Evolutionary conservation across 257 asterid genomes (phyloP).

Genomic region (Leptodermis oblonga): DNA sequence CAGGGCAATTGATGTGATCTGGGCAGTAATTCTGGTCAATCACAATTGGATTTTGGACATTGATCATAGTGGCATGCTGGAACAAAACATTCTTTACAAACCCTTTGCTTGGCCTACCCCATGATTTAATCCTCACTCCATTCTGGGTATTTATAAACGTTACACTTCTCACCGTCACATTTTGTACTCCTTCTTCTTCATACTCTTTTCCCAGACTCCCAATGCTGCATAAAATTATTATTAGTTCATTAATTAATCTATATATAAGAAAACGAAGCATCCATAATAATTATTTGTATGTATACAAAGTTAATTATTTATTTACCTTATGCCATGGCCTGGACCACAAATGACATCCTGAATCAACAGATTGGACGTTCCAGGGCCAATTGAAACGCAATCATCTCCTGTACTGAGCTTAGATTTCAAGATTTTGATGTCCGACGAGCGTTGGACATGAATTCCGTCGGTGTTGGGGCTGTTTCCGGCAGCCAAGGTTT

Average conservation of each 20-base stretch:
- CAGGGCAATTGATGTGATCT: constrained; percentile 35
- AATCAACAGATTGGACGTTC: constrained; percentile 24
- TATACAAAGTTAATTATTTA: too few species aligned
- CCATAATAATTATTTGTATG: too few species aligned
- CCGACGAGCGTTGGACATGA: constrained; percentile 30
- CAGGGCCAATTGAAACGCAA: constrained; percentile 33
- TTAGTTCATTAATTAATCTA: too few species aligned
- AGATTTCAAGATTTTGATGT: constrained; percentile 20
- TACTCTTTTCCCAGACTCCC: constrained; percentile 53
- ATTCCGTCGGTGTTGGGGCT: constrained; percentile 37
- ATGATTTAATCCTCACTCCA: constrained; percentile 55
- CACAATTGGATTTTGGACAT: constrained; percentile 58
- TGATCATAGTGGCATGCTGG: constrained; percentile 44
- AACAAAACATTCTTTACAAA: constrained; percentile 42
- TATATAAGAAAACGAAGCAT: too few species aligned
- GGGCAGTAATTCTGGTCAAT: constrained; percentile 76
- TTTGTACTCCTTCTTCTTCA: constrained; percentile 49
- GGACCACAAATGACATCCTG: constrained; percentile 30
- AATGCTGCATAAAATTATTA: constrained; percentile 50
- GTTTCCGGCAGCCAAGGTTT: constrained; percentile 20
- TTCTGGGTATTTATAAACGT: constrained; percentile 41
- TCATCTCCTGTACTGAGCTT: constrained; percentile 34
- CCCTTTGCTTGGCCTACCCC: constrained; percentile 65
- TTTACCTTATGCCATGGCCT: constrained; percentile 36
- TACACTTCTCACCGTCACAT: constrained; percentile 45